A percentile compares a stretch with the other conserved stretches of the same genome.
These are phyloP conservation scores for Hymenoscyphus salicellus DNA, from an alignment of 2,329 filamentous ascomycete species.

Conservation along the genomic window DNA sequence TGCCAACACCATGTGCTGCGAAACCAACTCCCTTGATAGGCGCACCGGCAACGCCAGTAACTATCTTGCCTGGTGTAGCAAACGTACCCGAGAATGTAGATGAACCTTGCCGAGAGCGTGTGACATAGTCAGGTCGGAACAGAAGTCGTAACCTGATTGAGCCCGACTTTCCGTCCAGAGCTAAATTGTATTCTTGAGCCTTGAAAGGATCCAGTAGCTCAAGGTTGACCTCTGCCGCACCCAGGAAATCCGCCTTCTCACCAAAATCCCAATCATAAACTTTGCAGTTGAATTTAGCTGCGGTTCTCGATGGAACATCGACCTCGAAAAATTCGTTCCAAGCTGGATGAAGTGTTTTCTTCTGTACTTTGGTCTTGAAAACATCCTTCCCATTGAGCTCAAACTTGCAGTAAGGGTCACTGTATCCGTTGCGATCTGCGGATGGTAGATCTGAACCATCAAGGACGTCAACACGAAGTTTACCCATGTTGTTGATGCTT, in stretches of 20 bases:
- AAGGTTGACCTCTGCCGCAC: slow-evolving; percentile 71
- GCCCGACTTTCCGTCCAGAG: slow-evolving; percentile 86
- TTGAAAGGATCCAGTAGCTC: slow-evolving; percentile 81
- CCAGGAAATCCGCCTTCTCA: slow-evolving; percentile 89
- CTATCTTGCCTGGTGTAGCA: slow-evolving; percentile 79
- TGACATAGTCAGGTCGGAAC: slow-evolving; percentile 91
- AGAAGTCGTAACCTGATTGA: slow-evolving; percentile 77
- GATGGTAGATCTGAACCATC: slow-evolving; percentile 85
- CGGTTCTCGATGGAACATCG: slow-evolving; percentile 77
- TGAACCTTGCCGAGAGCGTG: slow-evolving; percentile 80
- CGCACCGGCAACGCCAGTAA: slow-evolving; percentile 74
- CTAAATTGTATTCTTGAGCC: slow-evolving; percentile 69
- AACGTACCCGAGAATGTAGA: slow-evolving; percentile 93
- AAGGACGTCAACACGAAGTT: slow-evolving; percentile 86
- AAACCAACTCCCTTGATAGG: slow-evolving; percentile 90
- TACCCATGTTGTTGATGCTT: slow-evolving; percentile 99
- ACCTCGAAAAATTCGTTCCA: slow-evolving; percentile 98
- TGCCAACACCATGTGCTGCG: slow-evolving; percentile 66
- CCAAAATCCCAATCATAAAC: slow-evolving; percentile 97
- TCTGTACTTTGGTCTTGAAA: slow-evolving; percentile 92
- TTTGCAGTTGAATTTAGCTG: slow-evolving; percentile 75
- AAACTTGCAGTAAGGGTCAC: slow-evolving; percentile 95
- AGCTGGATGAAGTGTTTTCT: slow-evolving; percentile 90
- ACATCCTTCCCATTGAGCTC: slow-evolving; percentile 83
- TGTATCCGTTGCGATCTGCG: slow-evolving; percentile 93